Evolutionary conservation across 805 yeast genomes (phyloP).

Genomic region (Torulaspora indica): DNA sequence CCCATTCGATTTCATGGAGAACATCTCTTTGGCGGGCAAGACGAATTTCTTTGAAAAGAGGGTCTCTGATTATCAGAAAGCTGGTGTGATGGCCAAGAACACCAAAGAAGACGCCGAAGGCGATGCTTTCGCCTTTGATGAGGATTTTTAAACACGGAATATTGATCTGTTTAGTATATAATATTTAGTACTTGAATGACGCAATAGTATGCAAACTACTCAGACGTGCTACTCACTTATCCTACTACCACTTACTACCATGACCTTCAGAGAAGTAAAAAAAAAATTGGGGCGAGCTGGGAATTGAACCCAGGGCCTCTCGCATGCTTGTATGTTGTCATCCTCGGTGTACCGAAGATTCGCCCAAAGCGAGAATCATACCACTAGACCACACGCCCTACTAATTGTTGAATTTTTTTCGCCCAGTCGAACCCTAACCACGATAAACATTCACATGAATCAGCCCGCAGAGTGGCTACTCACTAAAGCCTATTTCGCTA

Average conservation of each 20-base stretch:
- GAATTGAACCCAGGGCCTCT: constrained; percentile 56
- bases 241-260: too few relatives aligned
- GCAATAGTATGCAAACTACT: too few relatives aligned
- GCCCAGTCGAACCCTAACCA: too few relatives aligned
- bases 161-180: background rate
- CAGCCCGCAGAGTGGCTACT: too few relatives aligned
- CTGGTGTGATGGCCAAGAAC: constrained; percentile 92
- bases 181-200: constrained; percentile 1
- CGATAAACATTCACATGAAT: too few relatives aligned
- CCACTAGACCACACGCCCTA: constrained; percentile 36
- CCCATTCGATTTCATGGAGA: constrained; percentile 99
- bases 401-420: constrained; percentile 3
- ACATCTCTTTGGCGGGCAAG: constrained; percentile 96
- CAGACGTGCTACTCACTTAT: too few relatives aligned
- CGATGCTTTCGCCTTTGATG: constrained; percentile 77
- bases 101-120: constrained; percentile 46
- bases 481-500: too few relatives aligned
- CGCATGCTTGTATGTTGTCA: constrained; percentile 35
- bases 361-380: constrained; percentile 35
- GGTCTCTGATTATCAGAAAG: constrained; percentile 97
- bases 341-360: constrained; percentile 14
- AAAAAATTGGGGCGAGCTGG: constrained; percentile 37
- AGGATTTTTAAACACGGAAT: constrained; percentile 63
- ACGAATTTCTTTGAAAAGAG: constrained; percentile 98
- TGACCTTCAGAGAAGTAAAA: too few relatives aligned